Evolutionary conservation across 1,284 basidiomycete genomes (phyloP), one percentile per base, ranked within the genome.

Genomic region (Ganoderma lucidum): DNA sequence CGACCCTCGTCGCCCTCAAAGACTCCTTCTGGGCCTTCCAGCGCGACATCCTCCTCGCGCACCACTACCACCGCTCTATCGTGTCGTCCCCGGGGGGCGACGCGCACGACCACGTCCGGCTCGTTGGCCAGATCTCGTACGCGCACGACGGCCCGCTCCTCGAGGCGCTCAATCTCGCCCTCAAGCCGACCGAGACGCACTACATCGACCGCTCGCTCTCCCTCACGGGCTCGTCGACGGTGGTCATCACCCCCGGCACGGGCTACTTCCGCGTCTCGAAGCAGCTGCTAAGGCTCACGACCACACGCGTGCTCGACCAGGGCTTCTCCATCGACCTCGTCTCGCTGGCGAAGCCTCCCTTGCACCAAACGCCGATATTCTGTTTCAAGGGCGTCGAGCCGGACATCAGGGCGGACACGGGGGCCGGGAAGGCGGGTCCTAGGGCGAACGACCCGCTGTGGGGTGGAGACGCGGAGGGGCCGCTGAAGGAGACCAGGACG

Each of bases 151-250:
- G 97, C 2, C 97, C 97, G 56, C 86, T 99, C 37, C 88, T 99
- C 9, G 97, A 99, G 81, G 96, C 96, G 1, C 87, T 99, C 74
- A 99, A 99, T 76, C 87, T 99, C 64, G 94, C 92, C 1, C 87
- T 99, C 23, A 98, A 97, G 77, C 95, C 97, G 0, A 94, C 94
- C 32, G 97, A 99, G 81, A 94, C 94, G 32, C 96, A 98, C 79
- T 98, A 97, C 79, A 93, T 99, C 74, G 97, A 99, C 79, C 93
- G 97, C 32, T 98, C 98, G 60, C 84, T 99, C 6, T 95, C 93
- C 9, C 86, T 96, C n/a, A 99, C 97, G 0, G 98, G 97, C 35
- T 83, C 93, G 1, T 90, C 92, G 10, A 93, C 95, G 15, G 89
- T 97, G 53, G 81, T 99, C 63, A 90, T 99, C 71, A 97, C 96